Base-by-base conservation (phyloP, 2,329 filamentous ascomycete genomes). In the Blastomyces parvus region DNA sequence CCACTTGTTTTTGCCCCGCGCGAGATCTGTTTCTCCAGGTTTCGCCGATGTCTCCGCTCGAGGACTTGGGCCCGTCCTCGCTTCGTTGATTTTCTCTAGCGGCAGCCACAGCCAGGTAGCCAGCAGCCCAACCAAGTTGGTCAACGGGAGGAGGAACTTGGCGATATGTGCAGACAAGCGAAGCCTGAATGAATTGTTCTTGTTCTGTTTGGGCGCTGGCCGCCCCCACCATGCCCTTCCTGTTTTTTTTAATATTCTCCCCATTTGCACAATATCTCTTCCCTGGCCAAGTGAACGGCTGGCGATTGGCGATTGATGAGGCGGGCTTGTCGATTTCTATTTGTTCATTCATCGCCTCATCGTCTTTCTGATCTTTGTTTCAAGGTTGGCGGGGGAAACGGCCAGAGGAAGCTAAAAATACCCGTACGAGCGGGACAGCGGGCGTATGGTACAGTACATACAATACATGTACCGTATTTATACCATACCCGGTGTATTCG, bases 401-500 rank as follows among this genome's bases (percentile, higher is more conserved):
- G n/a, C n/a, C n/a, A n/a, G 11, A 25, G 17, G 9, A 42, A 7
- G 56, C 42, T 22, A 59, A 13, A 46, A 33, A 48, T 48, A 59
- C 19, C 36, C n/a, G 40, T 14, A 42, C 57, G 17, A n/a, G 58
- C 55, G 52, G 58, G 56, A 50, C 22, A 46, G 22, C 27, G 27
- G 36, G 44, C 3, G 63, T 62, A 64, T 56, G 25, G 46, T 62
- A 61, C 52, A 8, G 33, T 30, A 30, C 30, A 30, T 30, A n/a
- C 30, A 61, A n/a, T 30, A 36, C 33, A 36, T 36, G n/a, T 62
- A 61, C 52, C 17, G 36, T n/a, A n/a, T n/a, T n/a, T n/a, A n/a
- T 42, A 61, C 61, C 19, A 44, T 59, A 59, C 64, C 61, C 22
- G n/a, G n/a, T 40, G 59, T 62, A 56, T 64, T 56, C 64, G 62